These are phyloP conservation scores for Epichloe gansuensis DNA, from an alignment of 2,329 filamentous ascomycete genomes.

Conservation along the genomic window DNA sequence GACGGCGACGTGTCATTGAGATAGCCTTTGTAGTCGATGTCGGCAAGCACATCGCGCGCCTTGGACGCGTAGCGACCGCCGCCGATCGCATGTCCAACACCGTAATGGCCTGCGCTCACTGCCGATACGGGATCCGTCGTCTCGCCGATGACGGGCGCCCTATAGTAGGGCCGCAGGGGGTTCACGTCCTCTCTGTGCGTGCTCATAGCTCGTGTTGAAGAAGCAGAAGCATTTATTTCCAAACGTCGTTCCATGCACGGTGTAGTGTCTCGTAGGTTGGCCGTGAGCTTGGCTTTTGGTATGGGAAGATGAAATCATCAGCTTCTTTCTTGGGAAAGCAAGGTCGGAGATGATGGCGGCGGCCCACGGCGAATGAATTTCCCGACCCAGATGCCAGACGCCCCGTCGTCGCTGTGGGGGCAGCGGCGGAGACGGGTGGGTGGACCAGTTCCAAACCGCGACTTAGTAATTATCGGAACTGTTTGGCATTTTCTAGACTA, in stretches of 20 bases:
- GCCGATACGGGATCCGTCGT: slow-evolving; percentile 24
- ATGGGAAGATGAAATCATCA: slow-evolving; percentile 7
- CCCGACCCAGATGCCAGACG: slow-evolving; percentile 16
- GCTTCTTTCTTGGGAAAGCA: slow-evolving; percentile 1
- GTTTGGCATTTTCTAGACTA: slow-evolving; percentile 9
- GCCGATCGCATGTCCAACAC: slow-evolving; percentile 29
- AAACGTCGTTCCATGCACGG: background rate
- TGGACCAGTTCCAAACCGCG: slow-evolving; percentile 2
- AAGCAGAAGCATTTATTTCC: slow-evolving; percentile 14
- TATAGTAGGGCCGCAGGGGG: slow-evolving; percentile 58
- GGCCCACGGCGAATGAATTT: slow-evolving; percentile 22
- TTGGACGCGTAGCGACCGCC: slow-evolving; percentile 30
- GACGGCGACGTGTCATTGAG: slow-evolving; percentile 65
- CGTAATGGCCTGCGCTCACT: slow-evolving; percentile 32
- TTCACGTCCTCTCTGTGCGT: slow-evolving; percentile 38
- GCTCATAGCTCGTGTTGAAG: slow-evolving; percentile 26
- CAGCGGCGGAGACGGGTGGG: background rate
- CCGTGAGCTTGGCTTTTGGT: background rate
- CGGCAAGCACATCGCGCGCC: slow-evolving; percentile 74
- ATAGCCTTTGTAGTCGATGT: slow-evolving; percentile 87
- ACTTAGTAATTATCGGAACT: slow-evolving; percentile 6
- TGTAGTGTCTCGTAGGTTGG: background rate
- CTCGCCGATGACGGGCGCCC: slow-evolving; percentile 44
- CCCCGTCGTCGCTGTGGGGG: slow-evolving; percentile 7
- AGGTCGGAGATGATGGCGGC: slow-evolving; percentile 13